Evolutionary conservation across 345 rosid species (phyloP), one percentile per base, ranked within the genome.

Genomic region (Litchi chinensis): DNA sequence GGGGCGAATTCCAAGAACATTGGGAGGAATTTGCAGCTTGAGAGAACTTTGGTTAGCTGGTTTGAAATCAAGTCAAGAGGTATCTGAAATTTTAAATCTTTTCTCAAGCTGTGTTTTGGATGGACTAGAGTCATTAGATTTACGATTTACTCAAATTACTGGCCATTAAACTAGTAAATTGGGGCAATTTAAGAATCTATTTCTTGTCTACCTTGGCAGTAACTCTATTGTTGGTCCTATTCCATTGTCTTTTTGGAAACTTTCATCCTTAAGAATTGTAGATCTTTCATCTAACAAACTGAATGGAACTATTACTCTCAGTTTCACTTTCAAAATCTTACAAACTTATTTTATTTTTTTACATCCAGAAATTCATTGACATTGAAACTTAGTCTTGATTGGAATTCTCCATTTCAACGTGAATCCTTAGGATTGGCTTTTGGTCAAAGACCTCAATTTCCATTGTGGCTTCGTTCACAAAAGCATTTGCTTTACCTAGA

Each of bases 391-490:
- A 11, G 32, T 73, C 21, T 71, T 59, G 12, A 50, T 22, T 81
- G 78, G 78, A 28, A 44, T 43, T 75, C 84, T 10, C 80, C 78
- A 15, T 77, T 73, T 19, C 74, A 66, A 10, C 75, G 77, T 7
- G 6, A 3, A 5, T 0, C 4, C 16, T 24, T 77, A 4, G 48
- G 10, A 5, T 22, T 77, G 7, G 43, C 74, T 0, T 83, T 80
- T 18, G 79, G 85, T 80, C n/a, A 73, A 21, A 85, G 85, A 1
- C 77, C 74, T 5, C 60, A 63, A 13, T 84, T 84, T 41, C 85
- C 83, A 0, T 19, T 5, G 0, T 82, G 85, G 83, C 67, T 85
- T 37, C 70, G 18, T 0, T 74, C 6, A 21, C 83, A 73, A 40
- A 76, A 65, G 32, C 73, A 32, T 32, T 32, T 32, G 37, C 62